A percentile compares a stretch with the other conserved stretches of the same genome.
These are phyloP conservation scores for Ceratocystis eucalypticola DNA, from an alignment of 2,329 filamentous ascomycete species.

Conservation along the genomic window DNA sequence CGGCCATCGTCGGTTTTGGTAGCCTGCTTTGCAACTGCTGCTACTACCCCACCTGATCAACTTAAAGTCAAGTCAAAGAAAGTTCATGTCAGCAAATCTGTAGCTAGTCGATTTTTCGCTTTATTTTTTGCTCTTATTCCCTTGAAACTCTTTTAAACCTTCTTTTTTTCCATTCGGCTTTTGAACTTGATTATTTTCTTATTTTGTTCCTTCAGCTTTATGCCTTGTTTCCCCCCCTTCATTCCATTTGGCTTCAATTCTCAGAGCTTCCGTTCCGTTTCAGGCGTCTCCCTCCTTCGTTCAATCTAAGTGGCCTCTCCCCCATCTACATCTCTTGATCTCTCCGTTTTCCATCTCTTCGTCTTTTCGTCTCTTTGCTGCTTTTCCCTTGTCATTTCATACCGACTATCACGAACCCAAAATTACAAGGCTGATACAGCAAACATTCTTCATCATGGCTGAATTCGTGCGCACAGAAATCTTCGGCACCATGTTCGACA, in stretches of 20 bases:
- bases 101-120: no score
- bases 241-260: background rate
- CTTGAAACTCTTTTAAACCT: background rate
- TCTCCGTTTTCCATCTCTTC: background rate
- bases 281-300: no score
- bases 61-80: no score
- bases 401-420: conserved; percentile 10
- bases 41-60: no score
- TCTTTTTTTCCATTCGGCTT: background rate
- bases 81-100: no score
- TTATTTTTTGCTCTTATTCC: no score
- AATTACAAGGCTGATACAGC: conserved; percentile 17
- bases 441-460: conserved; percentile 56
- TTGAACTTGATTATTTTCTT: background rate
- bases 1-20: no score
- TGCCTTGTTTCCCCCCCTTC: background rate
- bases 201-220: background rate
- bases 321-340: background rate
- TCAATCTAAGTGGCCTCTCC: background rate
- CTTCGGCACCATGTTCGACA: conserved; percentile 98
- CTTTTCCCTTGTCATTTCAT: conserved; percentile 6
- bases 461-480: conserved; percentile 99
- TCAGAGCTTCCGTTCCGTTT: background rate
- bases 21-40: no score
- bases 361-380: conserved; percentile 12